Base-by-base conservation (phyloP, 306 rosid genomes). In the Arachis stenosperma region DNA sequence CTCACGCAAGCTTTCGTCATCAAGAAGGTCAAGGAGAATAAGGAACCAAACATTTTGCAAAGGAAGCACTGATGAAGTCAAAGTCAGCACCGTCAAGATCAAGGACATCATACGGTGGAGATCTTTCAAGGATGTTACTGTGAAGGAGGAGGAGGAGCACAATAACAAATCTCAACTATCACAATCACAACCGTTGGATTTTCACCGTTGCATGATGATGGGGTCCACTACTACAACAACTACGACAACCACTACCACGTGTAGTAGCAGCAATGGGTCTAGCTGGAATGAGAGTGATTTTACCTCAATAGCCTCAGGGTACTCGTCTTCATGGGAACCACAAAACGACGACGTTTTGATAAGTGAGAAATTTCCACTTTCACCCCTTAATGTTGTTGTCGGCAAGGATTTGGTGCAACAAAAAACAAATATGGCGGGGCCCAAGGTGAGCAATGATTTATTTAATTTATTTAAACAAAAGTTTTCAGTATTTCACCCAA, bases 261-360 rank as follows among this genome's bases (percentile, higher is more conserved):
- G 79, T 11, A 70, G 81, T 27, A 82, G 86, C 36, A 82, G 86
- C 37, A 65, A 79, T 8, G 81, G 81, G 13, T 90, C 97, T 8
- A 88, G 95, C 11, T 92, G 97, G 98, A 79, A 90, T n/a, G 95
- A 90, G 44, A 88, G 88, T 61, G 98, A 90, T 77, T 92, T 86
- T 83, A 78, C 84, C 59, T 71, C 68, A 1, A 86, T 86, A 81
- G 77, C 84, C 59, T 71, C 68, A 1, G 88, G 78, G 46, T 61
- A 61, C 74, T 83, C 67, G 77, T 85, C 70, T 53, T 64, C 87
- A 1, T 78, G 86, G 83, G 81, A 80, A 29, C 44, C 47, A 8
- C 76, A 61, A 80, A 78, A 71, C 76, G 84, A 77, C 76, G 56
- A 11, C 81, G 84, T 62, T 48, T 73, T 15, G 46, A 54, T 2